phyloP scores from a whole-genome alignment of 2,329 filamentous ascomycete genomes.

The Fusarium verticillioides region DNA sequence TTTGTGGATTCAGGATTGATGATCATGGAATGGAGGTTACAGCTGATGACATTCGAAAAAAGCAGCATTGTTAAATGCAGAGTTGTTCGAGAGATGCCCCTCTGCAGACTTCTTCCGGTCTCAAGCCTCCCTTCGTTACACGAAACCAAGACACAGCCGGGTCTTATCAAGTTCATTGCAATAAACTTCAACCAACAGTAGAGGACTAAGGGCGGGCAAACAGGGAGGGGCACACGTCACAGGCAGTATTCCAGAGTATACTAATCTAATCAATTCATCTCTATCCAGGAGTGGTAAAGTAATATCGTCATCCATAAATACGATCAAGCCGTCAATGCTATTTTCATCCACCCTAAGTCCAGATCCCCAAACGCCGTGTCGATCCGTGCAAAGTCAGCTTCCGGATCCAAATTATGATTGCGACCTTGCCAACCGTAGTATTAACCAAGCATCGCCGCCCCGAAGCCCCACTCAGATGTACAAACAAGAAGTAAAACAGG shows the following conservation, averaged over 20 bases:
- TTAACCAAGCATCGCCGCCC: slow-evolving; percentile 35
- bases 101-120: neutral
- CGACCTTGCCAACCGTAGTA: slow-evolving; percentile 13
- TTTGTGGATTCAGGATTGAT: neutral
- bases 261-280: slow-evolving; percentile 37
- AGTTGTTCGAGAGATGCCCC: neutral
- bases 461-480: slow-evolving; percentile 42
- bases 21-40: neutral
- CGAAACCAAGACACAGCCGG: neutral
- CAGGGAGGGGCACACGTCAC: neutral
- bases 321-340: slow-evolving; percentile 41
- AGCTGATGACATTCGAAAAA: neutral
- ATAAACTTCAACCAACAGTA: neutral
- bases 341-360: slow-evolving; percentile 38
- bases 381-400: slow-evolving; percentile 34
- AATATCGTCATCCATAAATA: slow-evolving; percentile 43
- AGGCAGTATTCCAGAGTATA: neutral
- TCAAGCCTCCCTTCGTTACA: neutral
- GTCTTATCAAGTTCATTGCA: neutral
- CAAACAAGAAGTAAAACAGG: slow-evolving; percentile 40
- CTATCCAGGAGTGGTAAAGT: slow-evolving; percentile 37
- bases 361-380: slow-evolving; percentile 39
- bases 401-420: slow-evolving; percentile 33
- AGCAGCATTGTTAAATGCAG: neutral
- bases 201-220: neutral